Evolutionary conservation across 352 stramenopile species (phyloP), one percentile per base, ranked within the genome.

Genomic region (Phytophthora lateralis): DNA sequence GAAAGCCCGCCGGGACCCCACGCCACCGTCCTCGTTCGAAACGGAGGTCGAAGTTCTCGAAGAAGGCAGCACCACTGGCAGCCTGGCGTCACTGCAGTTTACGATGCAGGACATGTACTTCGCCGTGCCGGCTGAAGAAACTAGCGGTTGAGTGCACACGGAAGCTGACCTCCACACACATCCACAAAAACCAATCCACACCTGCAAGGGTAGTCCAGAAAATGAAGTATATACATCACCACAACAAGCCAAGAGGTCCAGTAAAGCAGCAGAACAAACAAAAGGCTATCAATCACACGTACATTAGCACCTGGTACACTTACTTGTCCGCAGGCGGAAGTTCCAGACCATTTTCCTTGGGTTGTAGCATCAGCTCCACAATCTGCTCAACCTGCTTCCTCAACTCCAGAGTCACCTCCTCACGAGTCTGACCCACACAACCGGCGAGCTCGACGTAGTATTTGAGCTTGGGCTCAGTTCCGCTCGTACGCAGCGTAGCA

Each of bases 401-500:
- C 21, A 93, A 63, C 30, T 85, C 78, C 4, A 58, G 48, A 8
- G 67, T 73, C 10, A 93, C 80, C 26, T 92, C 81, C 20, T 75
- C 73, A 18, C 82, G 84, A 42, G 73, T 78, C 65, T 92, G 76
- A 15, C 85, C 82, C 18, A 88, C 73, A 26, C 77, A 65, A 18
- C 85, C 88, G 20, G 84, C 82, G 11, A 93, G 73, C 80, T 99
- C 97, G 34, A 98, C 90, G 71, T 99, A 99, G 70, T 98, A 99
- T 78, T 99, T 99, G 59, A 99, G 97, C 77, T 99, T 99, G 18
- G 97, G 97, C 73, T 99, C 97, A 11, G 97, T 99, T 17, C 97
- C 97, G 70, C 95, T 99, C 32, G 96, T 98, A 60, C 97, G 91
- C 53, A 99, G 88, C 50, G 98, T 99, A 17, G 95, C 90, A 41